These are phyloP conservation scores for Solanum hybrid DNA, from an alignment of 305 asterid species.

Conservation along the genomic window DNA sequence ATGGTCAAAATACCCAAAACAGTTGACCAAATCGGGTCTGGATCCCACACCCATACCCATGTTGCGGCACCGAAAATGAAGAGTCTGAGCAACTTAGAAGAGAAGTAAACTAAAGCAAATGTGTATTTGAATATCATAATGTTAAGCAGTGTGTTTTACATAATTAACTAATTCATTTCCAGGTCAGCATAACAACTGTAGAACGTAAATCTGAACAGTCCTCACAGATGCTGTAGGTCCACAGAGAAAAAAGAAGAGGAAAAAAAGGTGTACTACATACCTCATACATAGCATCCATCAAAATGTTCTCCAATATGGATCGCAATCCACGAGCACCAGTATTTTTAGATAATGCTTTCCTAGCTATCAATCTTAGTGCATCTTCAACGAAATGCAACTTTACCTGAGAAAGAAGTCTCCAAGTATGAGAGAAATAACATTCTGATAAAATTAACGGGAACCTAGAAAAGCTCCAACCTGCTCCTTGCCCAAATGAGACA, in stretches of 20 bases:
- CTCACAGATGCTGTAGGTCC: neutral
- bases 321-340: constrained; percentile 95
- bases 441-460: neutral
- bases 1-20: neutral
- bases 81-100: neutral
- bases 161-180: neutral
- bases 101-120: neutral
- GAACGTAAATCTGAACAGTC: neutral
- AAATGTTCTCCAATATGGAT: constrained; percentile 69
- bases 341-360: constrained; percentile 73
- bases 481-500: neutral
- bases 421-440: neutral
- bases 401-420: constrained; percentile 45
- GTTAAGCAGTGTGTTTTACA: neutral
- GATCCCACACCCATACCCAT: neutral
- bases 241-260: neutral
- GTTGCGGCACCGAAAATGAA: neutral
- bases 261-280: constrained; percentile 25
- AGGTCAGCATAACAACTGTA: neutral
- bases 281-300: constrained; percentile 99
- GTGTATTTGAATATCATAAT: neutral
- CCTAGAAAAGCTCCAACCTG: neutral
- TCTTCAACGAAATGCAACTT: constrained; percentile 77
- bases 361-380: constrained; percentile 78
- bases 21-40: neutral